Evolutionary conservation across 2,329 filamentous ascomycete genomes (phyloP).

Genomic region (Leptosphaerulina australis): DNA sequence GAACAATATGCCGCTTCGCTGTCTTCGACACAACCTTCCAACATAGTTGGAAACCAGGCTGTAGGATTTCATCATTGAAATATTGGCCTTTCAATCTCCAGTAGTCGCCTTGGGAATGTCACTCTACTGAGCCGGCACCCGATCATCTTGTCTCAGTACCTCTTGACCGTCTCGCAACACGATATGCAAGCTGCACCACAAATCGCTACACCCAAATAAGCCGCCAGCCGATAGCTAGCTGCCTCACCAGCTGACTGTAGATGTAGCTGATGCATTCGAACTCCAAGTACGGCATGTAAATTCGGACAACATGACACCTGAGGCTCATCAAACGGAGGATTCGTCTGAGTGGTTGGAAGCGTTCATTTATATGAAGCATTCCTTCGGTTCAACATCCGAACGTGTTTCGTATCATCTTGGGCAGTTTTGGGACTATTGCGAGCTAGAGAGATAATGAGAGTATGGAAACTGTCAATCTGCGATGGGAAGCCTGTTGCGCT

Average conservation of each 20-base stretch:
- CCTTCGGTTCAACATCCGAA: not conserved
- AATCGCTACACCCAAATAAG: not conserved
- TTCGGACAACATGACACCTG: not conserved
- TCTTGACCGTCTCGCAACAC: constrained; percentile 4
- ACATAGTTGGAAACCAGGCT: not conserved
- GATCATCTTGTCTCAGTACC: constrained; percentile 5
- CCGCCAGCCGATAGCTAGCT: not conserved
- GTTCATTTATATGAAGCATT: constrained; percentile 3
- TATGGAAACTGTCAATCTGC: constrained; percentile 2
- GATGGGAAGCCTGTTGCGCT: not conserved
- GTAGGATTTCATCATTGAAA: too few species aligned
- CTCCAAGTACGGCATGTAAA: not conserved
- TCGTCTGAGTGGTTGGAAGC: not conserved
- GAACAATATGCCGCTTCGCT: not conserved
- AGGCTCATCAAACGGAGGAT: constrained; percentile 1
- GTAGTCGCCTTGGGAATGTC: not conserved
- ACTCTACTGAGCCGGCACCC: not conserved
- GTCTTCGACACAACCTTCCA: too few species aligned
- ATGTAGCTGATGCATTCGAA: not conserved
- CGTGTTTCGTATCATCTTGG: not conserved
- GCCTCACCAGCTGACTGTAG: not conserved
- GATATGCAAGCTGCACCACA: not conserved
- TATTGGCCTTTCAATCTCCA: not conserved
- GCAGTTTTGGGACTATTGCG: not conserved
- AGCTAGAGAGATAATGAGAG: not conserved